Evolutionary conservation across 495 filamentous ascomycete genomes (phyloP).

Genomic region (Xylaria palmicola): DNA sequence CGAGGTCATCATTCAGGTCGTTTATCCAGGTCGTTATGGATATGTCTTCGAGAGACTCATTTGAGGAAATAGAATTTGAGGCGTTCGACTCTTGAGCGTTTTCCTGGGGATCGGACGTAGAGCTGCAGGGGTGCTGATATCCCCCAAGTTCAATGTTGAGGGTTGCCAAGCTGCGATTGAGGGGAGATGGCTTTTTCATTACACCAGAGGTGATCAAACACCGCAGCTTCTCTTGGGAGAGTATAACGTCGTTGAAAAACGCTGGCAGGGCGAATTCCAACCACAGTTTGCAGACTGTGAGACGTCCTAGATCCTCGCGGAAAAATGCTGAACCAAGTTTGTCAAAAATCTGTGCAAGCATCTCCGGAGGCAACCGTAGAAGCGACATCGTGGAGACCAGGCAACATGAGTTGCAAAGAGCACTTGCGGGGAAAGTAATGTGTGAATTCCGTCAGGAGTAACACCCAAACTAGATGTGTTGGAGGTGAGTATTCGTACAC

Average conservation of each 20-base stretch:
- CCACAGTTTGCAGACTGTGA: constrained; percentile 4
- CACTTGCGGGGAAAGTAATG: background rate
- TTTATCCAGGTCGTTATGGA: background rate
- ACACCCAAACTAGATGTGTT: background rate
- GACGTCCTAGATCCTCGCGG: background rate
- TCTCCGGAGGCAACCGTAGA: constrained; percentile 2
- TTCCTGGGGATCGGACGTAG: background rate
- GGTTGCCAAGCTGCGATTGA: background rate
- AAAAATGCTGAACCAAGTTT: background rate
- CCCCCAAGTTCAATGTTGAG: background rate
- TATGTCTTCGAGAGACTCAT: background rate
- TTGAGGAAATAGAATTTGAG: background rate
- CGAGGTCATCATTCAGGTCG: background rate
- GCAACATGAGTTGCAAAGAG: background rate
- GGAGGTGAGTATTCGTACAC: background rate
- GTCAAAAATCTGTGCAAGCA: background rate
- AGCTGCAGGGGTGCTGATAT: background rate
- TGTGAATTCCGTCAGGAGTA: background rate
- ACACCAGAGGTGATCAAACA: background rate
- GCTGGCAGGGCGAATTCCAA: constrained; percentile 1
- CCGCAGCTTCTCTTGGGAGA: background rate
- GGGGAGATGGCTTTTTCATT: background rate
- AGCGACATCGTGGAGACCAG: background rate
- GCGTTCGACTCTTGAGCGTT: background rate
- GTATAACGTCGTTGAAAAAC: background rate